Evolutionary conservation across 805 yeast genomes (phyloP).

Genomic region (Kregervanrija delftensis): DNA sequence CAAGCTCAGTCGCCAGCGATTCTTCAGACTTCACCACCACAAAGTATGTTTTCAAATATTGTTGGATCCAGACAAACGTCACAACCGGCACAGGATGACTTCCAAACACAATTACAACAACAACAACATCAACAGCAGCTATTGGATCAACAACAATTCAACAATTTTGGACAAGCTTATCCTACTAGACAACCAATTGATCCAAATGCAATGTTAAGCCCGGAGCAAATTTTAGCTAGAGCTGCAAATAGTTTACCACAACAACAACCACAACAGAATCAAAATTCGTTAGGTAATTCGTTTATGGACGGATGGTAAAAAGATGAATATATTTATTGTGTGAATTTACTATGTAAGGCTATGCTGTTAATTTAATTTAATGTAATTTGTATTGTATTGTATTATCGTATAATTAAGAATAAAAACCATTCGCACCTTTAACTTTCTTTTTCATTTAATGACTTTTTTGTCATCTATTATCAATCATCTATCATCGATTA

Average conservation of each 20-base stretch:
- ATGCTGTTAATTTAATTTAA: too few species aligned
- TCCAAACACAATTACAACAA: conserved; percentile 15
- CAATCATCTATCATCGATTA: too few species aligned
- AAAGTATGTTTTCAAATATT: conserved; percentile 10
- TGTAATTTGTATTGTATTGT: too few species aligned
- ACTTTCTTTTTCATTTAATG: background rate
- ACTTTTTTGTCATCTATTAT: background rate
- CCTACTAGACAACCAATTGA: conserved; percentile 4
- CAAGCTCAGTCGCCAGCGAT: conserved; percentile 18
- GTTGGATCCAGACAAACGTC: conserved; percentile 6
- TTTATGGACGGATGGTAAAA: conserved; percentile 6
- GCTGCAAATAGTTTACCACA: conserved; percentile 10
- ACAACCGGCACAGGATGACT: conserved; percentile 17
- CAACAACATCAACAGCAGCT: conserved; percentile 14
- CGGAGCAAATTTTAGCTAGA: conserved; percentile 30
- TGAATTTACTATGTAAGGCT: too few species aligned
- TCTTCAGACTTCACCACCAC: conserved; percentile 16
- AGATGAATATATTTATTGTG: too few species aligned
- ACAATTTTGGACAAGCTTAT: background rate
- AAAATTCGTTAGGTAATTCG: background rate
- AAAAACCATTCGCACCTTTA: background rate
- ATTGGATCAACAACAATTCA: conserved; percentile 7
- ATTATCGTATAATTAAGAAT: too few species aligned
- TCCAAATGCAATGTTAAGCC: conserved; percentile 20
- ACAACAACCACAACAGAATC: background rate